Percentiles rank a stretch among this genome's conserved stretches.
These are phyloP conservation scores for Flaveria trinervia DNA, from an alignment of 129 eudicot species.

Conservation along the genomic window DNA sequence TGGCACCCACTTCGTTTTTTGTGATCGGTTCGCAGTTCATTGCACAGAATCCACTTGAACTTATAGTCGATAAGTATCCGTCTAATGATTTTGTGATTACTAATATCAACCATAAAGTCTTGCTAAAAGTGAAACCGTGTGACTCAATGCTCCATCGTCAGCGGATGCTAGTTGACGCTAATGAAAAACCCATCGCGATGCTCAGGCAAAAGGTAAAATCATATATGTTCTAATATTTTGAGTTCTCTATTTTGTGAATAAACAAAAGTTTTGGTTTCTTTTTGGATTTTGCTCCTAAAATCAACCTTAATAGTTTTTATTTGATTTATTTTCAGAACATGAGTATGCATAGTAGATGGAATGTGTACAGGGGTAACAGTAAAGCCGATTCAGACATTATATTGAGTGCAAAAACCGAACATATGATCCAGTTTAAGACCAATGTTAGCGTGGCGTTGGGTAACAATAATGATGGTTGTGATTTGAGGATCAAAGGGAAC, in stretches of 20 bases:
- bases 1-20: too few relatives aligned
- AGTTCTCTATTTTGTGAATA: too few relatives aligned
- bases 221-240: too few relatives aligned
- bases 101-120: slow-evolving; percentile 24
- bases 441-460: slow-evolving; percentile 29
- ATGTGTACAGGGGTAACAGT: slow-evolving; percentile 23
- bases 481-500: slow-evolving; percentile 45
- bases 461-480: slow-evolving; percentile 19
- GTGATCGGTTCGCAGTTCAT: slow-evolving; percentile 27
- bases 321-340: background rate
- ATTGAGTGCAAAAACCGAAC: slow-evolving; percentile 13
- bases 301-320: background rate
- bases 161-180: slow-evolving; percentile 33
- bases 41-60: slow-evolving; percentile 18
- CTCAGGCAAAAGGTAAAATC: slow-evolving; percentile 38
- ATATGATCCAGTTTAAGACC: slow-evolving; percentile 5
- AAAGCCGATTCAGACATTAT: background rate
- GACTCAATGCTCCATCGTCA: slow-evolving; percentile 24
- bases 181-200: slow-evolving; percentile 32
- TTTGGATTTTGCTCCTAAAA: background rate
- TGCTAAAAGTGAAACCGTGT: slow-evolving; percentile 30
- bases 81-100: slow-evolving; percentile 28
- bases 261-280: too few relatives aligned
- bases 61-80: slow-evolving; percentile 16
- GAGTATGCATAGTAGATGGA: slow-evolving; percentile 20